Base-by-base conservation (phyloP, 2,329 filamentous ascomycete genomes). In the Phaeosphaeria sp. region DNA sequence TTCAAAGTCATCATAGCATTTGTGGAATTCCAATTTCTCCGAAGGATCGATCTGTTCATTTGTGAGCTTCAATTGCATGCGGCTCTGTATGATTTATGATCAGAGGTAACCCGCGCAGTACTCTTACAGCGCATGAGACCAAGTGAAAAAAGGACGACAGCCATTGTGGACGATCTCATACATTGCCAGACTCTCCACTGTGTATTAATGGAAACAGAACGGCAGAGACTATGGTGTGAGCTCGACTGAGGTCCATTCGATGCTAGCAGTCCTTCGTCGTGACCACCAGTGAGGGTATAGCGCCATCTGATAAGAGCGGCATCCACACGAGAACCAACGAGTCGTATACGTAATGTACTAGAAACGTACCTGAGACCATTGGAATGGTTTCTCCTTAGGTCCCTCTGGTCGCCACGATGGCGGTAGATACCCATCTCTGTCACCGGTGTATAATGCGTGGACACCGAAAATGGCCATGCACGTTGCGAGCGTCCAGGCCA, bases 1-100 rank as follows among this genome's bases (percentile, higher is more conserved):
- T 59, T 76, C 63, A 43, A 75, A 73, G 10, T 50, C 60, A 46
- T 62, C 58, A 55, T 67, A 73, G 56, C 75, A 78, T 10, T 68
- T 55, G 49, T 72, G 65, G 50, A 77, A 77, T 20, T 69, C 54
- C 5, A 77, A 55, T 17, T 67, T 23, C 39, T 71, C 39, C 1
- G 52, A 55, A n/a, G 52, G 11, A 20, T 46, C 25, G 7, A 54
- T 48, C 46, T 55, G 15, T 23, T 23, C 10, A 36, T 2, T 6
- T 25, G 60, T 72, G 55, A 72, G 65, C 30, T 6, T 36, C 30
- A 6, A 11, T 15, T 36, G 30, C 30, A 36, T 36, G 7, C 11
- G 6, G 3, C 30, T 36, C 51, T 23, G 18, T 25, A 11, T 33
- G 5, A 36, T 36, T 11, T 11, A 36, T 36, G 30, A 11, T 13